These are phyloP conservation scores for Suillus subaureus DNA, from an alignment of 768 basidiomycete species.

Conservation along the genomic window DNA sequence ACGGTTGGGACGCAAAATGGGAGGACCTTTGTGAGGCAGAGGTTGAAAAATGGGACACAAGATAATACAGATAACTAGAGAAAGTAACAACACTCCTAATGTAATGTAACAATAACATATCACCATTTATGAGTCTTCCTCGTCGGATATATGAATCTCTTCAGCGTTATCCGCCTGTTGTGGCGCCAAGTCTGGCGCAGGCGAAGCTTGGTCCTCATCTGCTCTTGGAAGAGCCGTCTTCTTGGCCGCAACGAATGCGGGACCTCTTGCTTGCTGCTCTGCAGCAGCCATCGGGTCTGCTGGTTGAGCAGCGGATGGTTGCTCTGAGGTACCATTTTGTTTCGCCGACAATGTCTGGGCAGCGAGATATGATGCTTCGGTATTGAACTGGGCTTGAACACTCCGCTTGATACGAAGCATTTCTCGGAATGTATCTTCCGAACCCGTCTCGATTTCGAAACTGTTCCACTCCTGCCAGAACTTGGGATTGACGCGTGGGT, in stretches of 20 bases:
- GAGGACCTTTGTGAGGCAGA: conserved; percentile 80
- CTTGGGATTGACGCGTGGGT: conserved; percentile 85
- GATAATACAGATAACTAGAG: conserved; percentile 21
- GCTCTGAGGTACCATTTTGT: conserved; percentile 49
- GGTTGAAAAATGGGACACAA: conserved; percentile 67
- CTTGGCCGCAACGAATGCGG: conserved; percentile 80
- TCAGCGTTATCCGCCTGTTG: conserved; percentile 57
- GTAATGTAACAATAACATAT: conserved; percentile 14
- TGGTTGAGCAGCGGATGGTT: conserved; percentile 42
- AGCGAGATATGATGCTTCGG: conserved; percentile 90
- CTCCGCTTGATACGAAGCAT: conserved; percentile 96
- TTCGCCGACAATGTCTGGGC: conserved; percentile 83
- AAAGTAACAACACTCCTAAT: conserved; percentile 14
- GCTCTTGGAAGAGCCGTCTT: conserved; percentile 45
- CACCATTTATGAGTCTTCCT: conserved; percentile 59
- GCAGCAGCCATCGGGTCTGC: conserved; percentile 88
- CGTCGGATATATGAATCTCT: conserved; percentile 89
- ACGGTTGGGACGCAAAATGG: conserved; percentile 72
- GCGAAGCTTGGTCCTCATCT: conserved; percentile 37
- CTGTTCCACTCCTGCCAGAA: conserved; percentile 98
- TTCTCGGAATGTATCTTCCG: conserved; percentile 97
- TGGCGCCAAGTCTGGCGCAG: conserved; percentile 34
- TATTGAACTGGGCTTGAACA: conserved; percentile 98
- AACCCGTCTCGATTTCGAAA: conserved; percentile 98
- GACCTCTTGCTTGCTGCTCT: conserved; percentile 67